Conservation (phyloP, 805 yeast species). For the Monosporozyma siamensis region DNA sequence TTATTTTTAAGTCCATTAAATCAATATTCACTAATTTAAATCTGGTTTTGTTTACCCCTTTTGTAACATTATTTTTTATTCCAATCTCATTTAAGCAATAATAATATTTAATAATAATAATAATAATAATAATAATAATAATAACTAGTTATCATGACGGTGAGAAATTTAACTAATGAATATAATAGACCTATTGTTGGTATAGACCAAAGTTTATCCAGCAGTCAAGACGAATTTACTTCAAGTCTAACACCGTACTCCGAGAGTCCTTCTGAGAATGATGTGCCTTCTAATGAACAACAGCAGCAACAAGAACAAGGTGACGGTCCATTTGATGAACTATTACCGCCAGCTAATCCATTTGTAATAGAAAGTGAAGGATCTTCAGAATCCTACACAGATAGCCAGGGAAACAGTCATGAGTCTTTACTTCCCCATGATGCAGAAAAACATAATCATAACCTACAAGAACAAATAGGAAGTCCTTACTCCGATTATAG, state of each 20-base stretch:
- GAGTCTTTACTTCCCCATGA: slow-evolving; percentile 1
- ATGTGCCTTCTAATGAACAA: not conserved
- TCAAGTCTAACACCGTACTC: slow-evolving; percentile 1
- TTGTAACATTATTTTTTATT: not conserved
- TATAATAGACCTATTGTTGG: not conserved
- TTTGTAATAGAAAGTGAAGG: slow-evolving; percentile 1
- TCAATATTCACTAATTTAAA: not conserved
- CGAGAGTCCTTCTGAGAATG: not conserved
- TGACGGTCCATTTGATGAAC: slow-evolving; percentile 1
- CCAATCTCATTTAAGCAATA: no score
- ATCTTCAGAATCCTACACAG: not conserved
- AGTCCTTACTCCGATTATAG: slow-evolving; percentile 13
- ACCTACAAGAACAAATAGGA: not conserved
- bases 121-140: not conserved
- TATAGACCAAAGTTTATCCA: not conserved
- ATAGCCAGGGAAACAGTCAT: not conserved
- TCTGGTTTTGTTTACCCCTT: not conserved
- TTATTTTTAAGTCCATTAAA: not conserved
- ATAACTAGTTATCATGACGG: slow-evolving; percentile 6
- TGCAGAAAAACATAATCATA: not conserved
- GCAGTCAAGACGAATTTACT: not conserved
- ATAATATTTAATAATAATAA: not conserved
- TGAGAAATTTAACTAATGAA: slow-evolving; percentile 8
- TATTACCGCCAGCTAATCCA: slow-evolving; percentile 3
- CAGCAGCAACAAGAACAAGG: not conserved